Conservation (phyloP, 1,139 yeast genomes). For the Yamadazyma oceani region DNA sequence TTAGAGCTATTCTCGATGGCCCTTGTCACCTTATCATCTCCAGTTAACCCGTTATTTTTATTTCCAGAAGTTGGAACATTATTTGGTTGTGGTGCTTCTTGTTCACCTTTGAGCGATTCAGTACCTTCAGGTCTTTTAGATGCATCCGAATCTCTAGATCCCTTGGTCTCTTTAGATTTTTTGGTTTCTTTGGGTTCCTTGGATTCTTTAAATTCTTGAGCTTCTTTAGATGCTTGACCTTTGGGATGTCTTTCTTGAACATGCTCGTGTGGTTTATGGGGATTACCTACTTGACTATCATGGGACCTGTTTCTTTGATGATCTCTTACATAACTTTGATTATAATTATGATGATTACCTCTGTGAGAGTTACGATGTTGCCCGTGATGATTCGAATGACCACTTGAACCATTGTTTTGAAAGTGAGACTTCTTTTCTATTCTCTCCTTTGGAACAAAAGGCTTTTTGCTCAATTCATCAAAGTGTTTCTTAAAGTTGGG, state of each 20-base stretch:
- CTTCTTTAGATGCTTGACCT: conserved; percentile 1
- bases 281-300: not conserved
- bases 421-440: conserved; percentile 1
- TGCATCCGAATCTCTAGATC: too few relatives aligned
- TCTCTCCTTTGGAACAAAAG: conserved; percentile 13
- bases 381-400: not conserved
- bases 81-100: not conserved
- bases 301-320: not conserved
- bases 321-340: not conserved
- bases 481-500: conserved; percentile 37
- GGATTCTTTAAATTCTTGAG: not conserved
- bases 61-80: not conserved
- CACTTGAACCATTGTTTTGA: not conserved
- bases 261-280: not conserved
- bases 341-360: not conserved
- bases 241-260: too few relatives aligned
- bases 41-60: conserved; percentile 1
- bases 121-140: not conserved
- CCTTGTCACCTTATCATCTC: conserved; percentile 13
- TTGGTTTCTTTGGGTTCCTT: not conserved
- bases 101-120: not conserved
- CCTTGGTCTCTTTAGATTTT: too few relatives aligned
- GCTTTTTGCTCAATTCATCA: conserved; percentile 26
- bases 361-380: not conserved
- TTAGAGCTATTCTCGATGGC: conserved; percentile 13